Evolutionary conservation across 2,329 filamentous ascomycete species (phyloP).

Genomic region (Cladophialophora exuberans): DNA sequence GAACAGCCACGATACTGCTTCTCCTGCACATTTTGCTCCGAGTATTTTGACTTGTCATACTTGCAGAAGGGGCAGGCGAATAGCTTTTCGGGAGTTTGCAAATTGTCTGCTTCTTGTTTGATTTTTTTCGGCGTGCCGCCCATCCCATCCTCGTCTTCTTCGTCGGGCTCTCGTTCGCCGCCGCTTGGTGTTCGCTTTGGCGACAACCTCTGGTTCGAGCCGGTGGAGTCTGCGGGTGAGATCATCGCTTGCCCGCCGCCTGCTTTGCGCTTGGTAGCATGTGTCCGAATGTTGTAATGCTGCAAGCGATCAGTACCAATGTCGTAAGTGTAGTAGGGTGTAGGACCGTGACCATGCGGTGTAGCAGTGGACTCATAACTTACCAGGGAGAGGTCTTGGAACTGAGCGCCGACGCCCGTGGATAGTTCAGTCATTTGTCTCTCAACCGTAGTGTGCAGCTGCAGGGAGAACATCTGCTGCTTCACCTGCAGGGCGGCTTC

Average conservation of each 20-base stretch:
- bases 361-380: neutral
- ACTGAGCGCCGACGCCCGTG: slow-evolving; percentile 27
- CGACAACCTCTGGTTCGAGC: slow-evolving; percentile 13
- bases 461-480: slow-evolving; percentile 25
- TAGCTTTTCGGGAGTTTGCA: slow-evolving; percentile 18
- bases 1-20: slow-evolving; percentile 31
- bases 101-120: slow-evolving; percentile 22
- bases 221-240: slow-evolving; percentile 16
- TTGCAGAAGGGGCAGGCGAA: slow-evolving; percentile 34
- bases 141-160: slow-evolving; percentile 27
- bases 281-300: slow-evolving; percentile 14
- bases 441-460: slow-evolving; percentile 23
- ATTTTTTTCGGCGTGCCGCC: slow-evolving; percentile 31
- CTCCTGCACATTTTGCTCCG: slow-evolving; percentile 28
- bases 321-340: neutral
- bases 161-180: slow-evolving; percentile 17
- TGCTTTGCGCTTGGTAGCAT: slow-evolving; percentile 31
- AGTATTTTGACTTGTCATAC: slow-evolving; percentile 30
- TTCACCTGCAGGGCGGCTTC: slow-evolving; percentile 22
- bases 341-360: neutral
- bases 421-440: slow-evolving; percentile 21
- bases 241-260: slow-evolving; percentile 8
- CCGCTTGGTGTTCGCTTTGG: slow-evolving; percentile 17
- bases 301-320: slow-evolving; percentile 1
- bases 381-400: slow-evolving; percentile 19